These are phyloP conservation scores for Elsinoe perseae DNA, from an alignment of 2,329 filamentous ascomycete species.

Conservation along the genomic window DNA sequence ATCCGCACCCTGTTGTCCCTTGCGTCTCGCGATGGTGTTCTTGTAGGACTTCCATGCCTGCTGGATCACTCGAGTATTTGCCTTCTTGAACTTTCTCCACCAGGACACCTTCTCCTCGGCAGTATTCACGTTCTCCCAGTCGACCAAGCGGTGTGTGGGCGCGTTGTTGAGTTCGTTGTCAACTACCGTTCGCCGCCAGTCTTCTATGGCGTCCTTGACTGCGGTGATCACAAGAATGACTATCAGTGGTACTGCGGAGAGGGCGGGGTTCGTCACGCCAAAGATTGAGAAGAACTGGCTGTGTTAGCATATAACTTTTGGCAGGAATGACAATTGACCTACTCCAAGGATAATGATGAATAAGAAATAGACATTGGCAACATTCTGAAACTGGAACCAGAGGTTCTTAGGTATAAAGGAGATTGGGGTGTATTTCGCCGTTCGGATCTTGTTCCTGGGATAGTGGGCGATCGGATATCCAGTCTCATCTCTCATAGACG, in stretches of 20 bases:
- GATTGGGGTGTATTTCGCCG: conserved; percentile 91
- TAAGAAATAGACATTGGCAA: conserved; percentile 97
- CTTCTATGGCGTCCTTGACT: conserved; percentile 91
- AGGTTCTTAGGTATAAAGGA: conserved; percentile 95
- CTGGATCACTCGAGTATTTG: conserved; percentile 56
- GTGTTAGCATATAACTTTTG: conserved; percentile 17
- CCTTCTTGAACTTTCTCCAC: conserved; percentile 90
- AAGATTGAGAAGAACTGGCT: conserved; percentile 90
- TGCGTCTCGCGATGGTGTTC: conserved; percentile 30
- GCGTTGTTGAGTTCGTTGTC: conserved; percentile 96
- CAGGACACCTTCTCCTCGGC: conserved; percentile 73
- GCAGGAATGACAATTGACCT: conserved; percentile 39
- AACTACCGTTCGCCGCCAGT: conserved; percentile 82
- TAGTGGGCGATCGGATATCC: conserved; percentile 64
- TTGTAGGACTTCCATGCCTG: conserved; percentile 47
- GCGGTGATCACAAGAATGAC: conserved; percentile 83
- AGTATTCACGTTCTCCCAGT: conserved; percentile 91
- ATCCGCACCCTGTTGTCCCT: conserved; percentile 32
- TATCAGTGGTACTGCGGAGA: conserved; percentile 86
- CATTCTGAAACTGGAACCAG: conserved; percentile 96
- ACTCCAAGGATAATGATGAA: conserved; percentile 92
- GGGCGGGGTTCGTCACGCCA: conserved; percentile 78
- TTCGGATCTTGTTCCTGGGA: conserved; percentile 91
- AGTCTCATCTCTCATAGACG: conserved; percentile 68
- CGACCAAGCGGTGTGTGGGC: conserved; percentile 77